Evolutionary conservation across 805 yeast species (phyloP).

Genomic region (Spathaspora gorwiae): DNA sequence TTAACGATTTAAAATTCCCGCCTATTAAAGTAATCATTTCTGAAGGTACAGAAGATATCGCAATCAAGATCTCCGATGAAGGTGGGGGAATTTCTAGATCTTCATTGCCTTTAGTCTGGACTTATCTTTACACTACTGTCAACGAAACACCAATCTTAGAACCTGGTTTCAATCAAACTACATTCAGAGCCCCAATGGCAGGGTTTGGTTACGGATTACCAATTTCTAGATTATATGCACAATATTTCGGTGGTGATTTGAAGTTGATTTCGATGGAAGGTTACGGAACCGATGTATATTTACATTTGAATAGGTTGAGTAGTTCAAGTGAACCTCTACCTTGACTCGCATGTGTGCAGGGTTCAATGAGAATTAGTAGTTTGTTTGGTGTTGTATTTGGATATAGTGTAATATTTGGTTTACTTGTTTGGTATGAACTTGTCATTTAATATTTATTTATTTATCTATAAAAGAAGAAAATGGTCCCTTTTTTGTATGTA

Average conservation of each 20-base stretch:
- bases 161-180: constrained; percentile 52
- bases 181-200: constrained; percentile 87
- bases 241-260: constrained; percentile 88
- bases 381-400: not conserved
- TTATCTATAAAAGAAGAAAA: no score
- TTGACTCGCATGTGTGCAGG: constrained; percentile 12
- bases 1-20: constrained; percentile 69
- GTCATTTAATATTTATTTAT: no score
- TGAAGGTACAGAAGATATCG: constrained; percentile 86
- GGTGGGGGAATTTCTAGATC: constrained; percentile 91
- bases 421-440: not conserved
- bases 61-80: constrained; percentile 85
- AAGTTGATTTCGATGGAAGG: constrained; percentile 89
- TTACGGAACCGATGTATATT: constrained; percentile 87
- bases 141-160: constrained; percentile 64
- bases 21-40: constrained; percentile 83
- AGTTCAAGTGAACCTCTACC: constrained; percentile 69
- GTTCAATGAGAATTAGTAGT: constrained; percentile 2
- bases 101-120: constrained; percentile 83
- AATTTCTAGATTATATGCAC: constrained; percentile 76
- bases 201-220: constrained; percentile 93
- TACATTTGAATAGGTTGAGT: constrained; percentile 77
- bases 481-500: no score
- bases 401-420: not conserved
- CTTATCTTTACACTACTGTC: constrained; percentile 86